phyloP scores from a whole-genome alignment of 306 rosid species.

The Neltuma alba region DNA sequence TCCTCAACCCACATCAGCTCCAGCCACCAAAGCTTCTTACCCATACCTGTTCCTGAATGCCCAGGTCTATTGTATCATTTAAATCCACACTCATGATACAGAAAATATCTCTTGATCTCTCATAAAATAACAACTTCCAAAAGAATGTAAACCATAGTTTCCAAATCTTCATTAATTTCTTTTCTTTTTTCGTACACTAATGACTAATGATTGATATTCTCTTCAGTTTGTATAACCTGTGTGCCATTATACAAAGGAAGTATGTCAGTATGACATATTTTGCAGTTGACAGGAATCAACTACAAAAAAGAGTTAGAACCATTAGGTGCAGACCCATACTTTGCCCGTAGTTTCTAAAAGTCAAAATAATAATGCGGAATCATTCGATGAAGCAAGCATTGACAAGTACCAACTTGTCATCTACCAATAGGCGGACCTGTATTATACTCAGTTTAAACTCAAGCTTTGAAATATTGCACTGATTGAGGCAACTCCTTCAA shows the following conservation, averaged over 20 bases:
- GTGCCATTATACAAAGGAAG: neutral
- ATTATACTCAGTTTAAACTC: too few relatives aligned
- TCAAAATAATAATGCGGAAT: neutral
- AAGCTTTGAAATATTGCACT: too few relatives aligned
- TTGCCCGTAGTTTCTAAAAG: neutral
- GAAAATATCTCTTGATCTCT: neutral
- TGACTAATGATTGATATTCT: neutral
- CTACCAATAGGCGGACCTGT: too few relatives aligned
- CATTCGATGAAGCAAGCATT: neutral
- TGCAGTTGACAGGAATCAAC: neutral
- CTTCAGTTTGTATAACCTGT: neutral
- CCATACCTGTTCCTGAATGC: neutral
- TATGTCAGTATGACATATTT: neutral
- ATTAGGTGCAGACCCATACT: neutral
- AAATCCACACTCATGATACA: neutral
- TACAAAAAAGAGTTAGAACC: neutral
- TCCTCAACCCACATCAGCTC: neutral
- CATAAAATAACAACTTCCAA: neutral
- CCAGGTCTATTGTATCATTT: neutral
- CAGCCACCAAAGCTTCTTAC: neutral
- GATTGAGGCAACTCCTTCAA: too few relatives aligned
- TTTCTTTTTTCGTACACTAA: neutral
- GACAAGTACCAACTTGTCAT: too few relatives aligned
- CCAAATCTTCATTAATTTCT: neutral
- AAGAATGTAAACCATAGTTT: neutral